Base-by-base conservation (phyloP, 495 filamentous ascomycete species). In the Penicillium angulare region DNA sequence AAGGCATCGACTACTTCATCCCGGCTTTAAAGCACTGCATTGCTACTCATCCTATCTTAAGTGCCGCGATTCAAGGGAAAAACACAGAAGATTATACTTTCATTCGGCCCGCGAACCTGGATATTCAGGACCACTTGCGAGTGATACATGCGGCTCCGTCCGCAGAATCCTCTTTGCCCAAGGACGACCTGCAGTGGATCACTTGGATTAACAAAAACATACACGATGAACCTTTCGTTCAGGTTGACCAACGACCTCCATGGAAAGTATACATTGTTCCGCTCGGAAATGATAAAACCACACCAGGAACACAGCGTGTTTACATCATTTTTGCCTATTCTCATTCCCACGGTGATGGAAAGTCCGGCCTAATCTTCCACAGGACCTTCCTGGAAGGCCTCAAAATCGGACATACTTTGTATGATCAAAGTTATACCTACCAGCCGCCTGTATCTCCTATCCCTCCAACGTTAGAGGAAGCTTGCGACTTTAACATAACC, bases 291-390 rank as follows among this genome's bases (percentile, higher is more conserved):
- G 23, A 44, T 5, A 3, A 23, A 44, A 5, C 1, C n/a, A 31
- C 15, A 20, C 17, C 41, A 7, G 41, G 41, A 44, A 7, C 26
- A 4, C 41, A 44, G 12, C 41, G 9, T 6, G 13, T 44, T 13
- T 44, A 44, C n/a, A 44, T 44, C n/a, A 42, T 44, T 13, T 44
- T 44, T 17, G 41, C 41, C 29, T 44, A 44, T 16, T 31, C 22
- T 20, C 41, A 44, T 24, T 44, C 41, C 16, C 41, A 44, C 10
- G 26, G 41, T 6, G 41, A 44, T 44, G 41, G 26, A 31, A 44
- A 29, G 16, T 44, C 41, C 8, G 41, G 41, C 17, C 24, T 44
- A 9, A n/a, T 8, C 0, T 44, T 44, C n/a, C 41, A 44, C 9
- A 44, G 15, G 20, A 18, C 23, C 9, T 44, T 44, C 0, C 26